Conservation (phyloP, 768 basidiomycete species). For the Pholiota conissans region DNA sequence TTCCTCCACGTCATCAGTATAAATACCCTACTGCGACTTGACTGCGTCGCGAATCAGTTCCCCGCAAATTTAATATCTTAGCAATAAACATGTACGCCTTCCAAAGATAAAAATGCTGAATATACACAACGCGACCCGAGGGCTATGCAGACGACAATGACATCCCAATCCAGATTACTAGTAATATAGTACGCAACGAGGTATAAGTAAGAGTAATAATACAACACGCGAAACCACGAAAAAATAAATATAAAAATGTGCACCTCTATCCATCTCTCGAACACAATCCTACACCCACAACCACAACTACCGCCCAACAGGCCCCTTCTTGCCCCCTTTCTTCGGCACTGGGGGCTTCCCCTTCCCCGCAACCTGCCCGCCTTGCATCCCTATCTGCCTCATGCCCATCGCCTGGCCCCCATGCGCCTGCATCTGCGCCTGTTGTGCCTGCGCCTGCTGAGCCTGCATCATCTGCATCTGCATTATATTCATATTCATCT, state of each 20-base stretch:
- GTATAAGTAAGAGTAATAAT: slow-evolving; percentile 9
- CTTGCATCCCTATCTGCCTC: background rate
- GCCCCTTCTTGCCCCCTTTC: slow-evolving; percentile 1
- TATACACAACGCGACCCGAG: background rate
- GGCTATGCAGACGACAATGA: background rate
- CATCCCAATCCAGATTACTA: background rate
- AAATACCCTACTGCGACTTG: too few relatives aligned
- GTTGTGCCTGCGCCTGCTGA: background rate
- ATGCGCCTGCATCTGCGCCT: too few relatives aligned
- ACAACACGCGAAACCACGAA: background rate
- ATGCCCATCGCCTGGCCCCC: slow-evolving; percentile 1
- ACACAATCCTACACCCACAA: background rate
- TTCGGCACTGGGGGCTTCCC: slow-evolving; percentile 4
- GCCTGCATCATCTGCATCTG: slow-evolving; percentile 5
- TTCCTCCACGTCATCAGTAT: too few relatives aligned
- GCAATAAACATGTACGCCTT: too few relatives aligned
- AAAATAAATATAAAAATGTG: background rate
- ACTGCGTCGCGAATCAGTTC: too few relatives aligned
- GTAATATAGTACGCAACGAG: slow-evolving; percentile 1
- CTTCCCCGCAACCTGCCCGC: slow-evolving; percentile 7
- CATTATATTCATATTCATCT: background rate
- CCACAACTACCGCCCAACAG: background rate
- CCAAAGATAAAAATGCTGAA: too few relatives aligned
- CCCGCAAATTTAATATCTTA: too few relatives aligned
- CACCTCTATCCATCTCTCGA: background rate